Evolutionary conservation across 2,329 filamentous ascomycete species (phyloP).

Genomic region (Colletotrichum viniferum): DNA sequence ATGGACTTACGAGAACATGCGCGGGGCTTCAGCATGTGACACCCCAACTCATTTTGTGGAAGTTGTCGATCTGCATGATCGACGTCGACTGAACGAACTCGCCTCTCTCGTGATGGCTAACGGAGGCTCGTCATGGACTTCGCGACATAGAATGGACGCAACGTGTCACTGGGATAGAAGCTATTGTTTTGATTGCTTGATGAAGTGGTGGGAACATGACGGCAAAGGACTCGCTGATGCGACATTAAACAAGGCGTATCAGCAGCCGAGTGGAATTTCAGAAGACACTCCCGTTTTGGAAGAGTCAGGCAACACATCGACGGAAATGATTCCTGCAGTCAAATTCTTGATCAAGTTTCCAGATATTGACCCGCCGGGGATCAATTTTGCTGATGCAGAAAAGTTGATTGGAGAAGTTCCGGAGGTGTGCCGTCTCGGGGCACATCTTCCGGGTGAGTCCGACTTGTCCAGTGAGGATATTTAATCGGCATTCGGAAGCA

Average conservation of each 20-base stretch:
- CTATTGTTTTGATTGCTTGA: not conserved
- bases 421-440: not conserved
- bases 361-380: not conserved
- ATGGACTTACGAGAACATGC: not conserved
- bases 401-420: not conserved
- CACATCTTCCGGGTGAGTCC: not conserved
- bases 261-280: not conserved
- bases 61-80: not conserved
- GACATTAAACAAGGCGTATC: fast-evolving
- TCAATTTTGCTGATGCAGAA: not conserved
- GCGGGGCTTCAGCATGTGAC: not conserved
- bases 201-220: not conserved
- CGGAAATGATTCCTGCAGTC: not conserved
- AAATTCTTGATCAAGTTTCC: not conserved
- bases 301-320: not conserved
- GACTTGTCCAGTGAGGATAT: not conserved
- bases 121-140: not conserved
- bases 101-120: not conserved
- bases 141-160: not conserved
- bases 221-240: not conserved
- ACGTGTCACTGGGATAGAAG: not conserved
- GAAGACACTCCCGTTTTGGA: not conserved
- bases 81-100: not conserved
- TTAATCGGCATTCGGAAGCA: not conserved
- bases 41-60: not conserved